Evolutionary conservation across 2,329 filamentous ascomycete genomes (phyloP).

Genomic region (Cladophialophora chaetospira): DNA sequence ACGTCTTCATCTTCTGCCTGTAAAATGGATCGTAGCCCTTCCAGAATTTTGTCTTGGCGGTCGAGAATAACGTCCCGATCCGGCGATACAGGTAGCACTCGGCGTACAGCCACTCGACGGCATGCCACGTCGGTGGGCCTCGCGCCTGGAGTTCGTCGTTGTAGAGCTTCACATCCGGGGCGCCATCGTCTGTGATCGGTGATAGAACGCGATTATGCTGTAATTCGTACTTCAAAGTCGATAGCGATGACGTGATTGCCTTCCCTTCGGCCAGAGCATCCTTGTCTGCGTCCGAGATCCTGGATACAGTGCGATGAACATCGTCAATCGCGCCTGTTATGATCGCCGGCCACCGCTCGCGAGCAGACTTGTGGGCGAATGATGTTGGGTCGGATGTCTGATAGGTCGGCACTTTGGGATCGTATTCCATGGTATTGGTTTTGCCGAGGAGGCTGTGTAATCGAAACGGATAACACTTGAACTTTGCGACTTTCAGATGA

Average conservation of each 20-base stretch:
- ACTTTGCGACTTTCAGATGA: background rate
- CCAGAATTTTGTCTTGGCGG: slow-evolving; percentile 73
- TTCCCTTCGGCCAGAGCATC: slow-evolving; percentile 78
- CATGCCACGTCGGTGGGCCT: slow-evolving; percentile 63
- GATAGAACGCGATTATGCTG: slow-evolving; percentile 75
- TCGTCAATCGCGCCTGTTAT: slow-evolving; percentile 92
- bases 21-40: slow-evolving; percentile 62
- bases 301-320: slow-evolving; percentile 65
- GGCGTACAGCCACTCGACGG: slow-evolving; percentile 82
- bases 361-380: slow-evolving; percentile 82
- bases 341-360: slow-evolving; percentile 91
- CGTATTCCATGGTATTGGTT: slow-evolving; percentile 64
- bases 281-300: slow-evolving; percentile 56
- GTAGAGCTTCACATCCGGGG: slow-evolving; percentile 74
- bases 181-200: slow-evolving; percentile 70
- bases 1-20: slow-evolving; percentile 37
- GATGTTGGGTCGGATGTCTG: slow-evolving; percentile 79
- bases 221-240: slow-evolving; percentile 87
- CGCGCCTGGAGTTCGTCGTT: slow-evolving; percentile 80
- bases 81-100: slow-evolving; percentile 94
- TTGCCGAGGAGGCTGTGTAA: background rate
- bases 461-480: too few relatives aligned
- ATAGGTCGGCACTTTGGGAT: slow-evolving; percentile 66
- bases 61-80: slow-evolving; percentile 72
- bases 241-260: slow-evolving; percentile 75